phyloP scores from a whole-genome alignment of 192 early-diverging fungal species.

The Thamnidium elegans region DNA sequence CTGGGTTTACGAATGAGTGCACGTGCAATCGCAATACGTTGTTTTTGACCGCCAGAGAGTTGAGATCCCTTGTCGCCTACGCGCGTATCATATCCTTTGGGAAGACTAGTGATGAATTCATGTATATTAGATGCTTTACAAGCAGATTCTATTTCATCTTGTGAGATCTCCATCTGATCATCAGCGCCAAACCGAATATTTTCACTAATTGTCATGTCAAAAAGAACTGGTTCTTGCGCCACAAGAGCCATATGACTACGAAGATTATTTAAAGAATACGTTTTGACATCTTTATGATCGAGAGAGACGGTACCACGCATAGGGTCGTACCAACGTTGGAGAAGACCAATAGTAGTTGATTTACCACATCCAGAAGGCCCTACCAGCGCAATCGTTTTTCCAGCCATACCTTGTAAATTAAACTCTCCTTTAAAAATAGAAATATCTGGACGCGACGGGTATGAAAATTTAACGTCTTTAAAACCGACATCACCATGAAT shows the following conservation, averaged over 20 bases:
- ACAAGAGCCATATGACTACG: constrained; percentile 77
- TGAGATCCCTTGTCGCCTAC: constrained; percentile 66
- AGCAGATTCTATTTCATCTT: constrained; percentile 55
- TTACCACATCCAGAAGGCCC: constrained; percentile 90
- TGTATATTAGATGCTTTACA: constrained; percentile 60
- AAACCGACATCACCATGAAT: constrained; percentile 51
- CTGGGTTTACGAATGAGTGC: constrained; percentile 82
- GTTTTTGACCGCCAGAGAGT: constrained; percentile 67
- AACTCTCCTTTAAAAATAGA: constrained; percentile 62
- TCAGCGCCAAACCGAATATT: constrained; percentile 81
- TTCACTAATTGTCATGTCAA: constrained; percentile 82
- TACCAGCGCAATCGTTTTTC: constrained; percentile 79
- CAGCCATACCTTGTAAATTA: constrained; percentile 42
- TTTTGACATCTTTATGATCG: constrained; percentile 54
- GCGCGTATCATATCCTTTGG: constrained; percentile 57
- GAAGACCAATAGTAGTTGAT: constrained; percentile 56
- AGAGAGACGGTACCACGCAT: constrained; percentile 54
- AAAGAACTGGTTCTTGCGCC: constrained; percentile 89
- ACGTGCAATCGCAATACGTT: constrained; percentile 83
- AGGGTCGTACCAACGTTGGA: constrained; percentile 83
- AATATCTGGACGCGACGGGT: constrained; percentile 60
- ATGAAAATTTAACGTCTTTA: constrained; percentile 56
- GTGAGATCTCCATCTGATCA: constrained; percentile 35
- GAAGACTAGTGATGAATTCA: constrained; percentile 48
- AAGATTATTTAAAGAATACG: constrained; percentile 63